Evolutionary conservation across 1,284 basidiomycete species (phyloP), one percentile per base, ranked within the genome.

Genomic region (Austroboletus novae-zelandiae): DNA sequence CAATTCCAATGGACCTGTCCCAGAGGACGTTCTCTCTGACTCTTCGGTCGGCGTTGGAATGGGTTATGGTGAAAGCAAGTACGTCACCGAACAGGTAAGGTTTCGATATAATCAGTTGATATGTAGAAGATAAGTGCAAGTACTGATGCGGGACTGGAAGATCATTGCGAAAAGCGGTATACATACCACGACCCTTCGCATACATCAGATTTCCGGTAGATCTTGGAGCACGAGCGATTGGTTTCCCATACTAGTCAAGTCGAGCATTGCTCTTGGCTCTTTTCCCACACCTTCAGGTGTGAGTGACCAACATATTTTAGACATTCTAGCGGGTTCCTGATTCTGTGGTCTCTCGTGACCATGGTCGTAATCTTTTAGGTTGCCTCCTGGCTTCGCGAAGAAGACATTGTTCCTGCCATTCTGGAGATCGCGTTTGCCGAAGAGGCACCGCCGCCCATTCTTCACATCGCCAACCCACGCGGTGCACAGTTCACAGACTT

Each of bases 1-100:
- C 59, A 69, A 51, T 59, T 52, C 2, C 57, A 69, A 56, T 47
- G 70, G 36, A 51, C 68, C 60, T 1, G 64, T 69, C 45, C 71
- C 72, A 3, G 72, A 73, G 46, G 57, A 59, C 2, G 52, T 66
- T 1, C 45, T 65, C 13, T 44, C 52, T 0, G 64, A 51, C 27
- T 6, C 49, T 25, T 51, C 49, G 27, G 41, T 37, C n/a, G 40
- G 48, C n/a, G 13, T 50, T 63, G 51, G 52, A 3, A 17, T 43
- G 3, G 52, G 53, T 11, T 49, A 45, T 18, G 46, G 45, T 0
- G 53, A 54, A 37, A 34, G 36, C 13, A 54, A 54, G 23, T 48
- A 54, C 18, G 52, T 48, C 14, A 31, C 34, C 3, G 52, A 46
- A 23, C 47, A 60, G 23, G 49, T 51, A 32, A 27, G 49, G 27